phyloP scores from a whole-genome alignment of 371 early-diverging fungal genomes.

The Phascolomyces articulosus region DNA sequence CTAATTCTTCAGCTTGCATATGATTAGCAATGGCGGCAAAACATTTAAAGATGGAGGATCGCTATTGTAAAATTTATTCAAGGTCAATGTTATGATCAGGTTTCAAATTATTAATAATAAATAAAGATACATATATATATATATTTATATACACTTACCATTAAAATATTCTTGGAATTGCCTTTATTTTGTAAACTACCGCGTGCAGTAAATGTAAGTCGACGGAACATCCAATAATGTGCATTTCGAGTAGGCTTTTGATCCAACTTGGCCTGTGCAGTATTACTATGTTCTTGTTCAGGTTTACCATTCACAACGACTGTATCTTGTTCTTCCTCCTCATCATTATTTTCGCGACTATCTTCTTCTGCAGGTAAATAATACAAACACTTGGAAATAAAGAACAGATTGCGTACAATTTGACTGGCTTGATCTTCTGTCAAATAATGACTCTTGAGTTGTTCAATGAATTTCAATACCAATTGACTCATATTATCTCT shows the following conservation, averaged over 20 bases:
- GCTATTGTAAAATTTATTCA: slow-evolving; percentile 42
- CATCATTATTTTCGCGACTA: slow-evolving; percentile 17
- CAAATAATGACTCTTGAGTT: slow-evolving; percentile 73
- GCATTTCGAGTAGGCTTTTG: slow-evolving; percentile 36
- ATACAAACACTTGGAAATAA: slow-evolving; percentile 81
- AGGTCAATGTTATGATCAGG: no score
- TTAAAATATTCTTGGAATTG: background rate
- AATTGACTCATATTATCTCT: slow-evolving; percentile 54
- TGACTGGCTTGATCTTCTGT: slow-evolving; percentile 85
- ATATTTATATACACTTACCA: slow-evolving; percentile 14
- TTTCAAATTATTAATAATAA: background rate
- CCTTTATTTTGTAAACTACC: slow-evolving; percentile 55
- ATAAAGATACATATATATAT: background rate
- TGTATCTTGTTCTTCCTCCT: slow-evolving; percentile 37
- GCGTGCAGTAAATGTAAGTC: slow-evolving; percentile 71
- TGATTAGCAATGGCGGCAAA: slow-evolving; percentile 86
- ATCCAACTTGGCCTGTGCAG: slow-evolving; percentile 18
- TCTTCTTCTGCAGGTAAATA: slow-evolving; percentile 52
- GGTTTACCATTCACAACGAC: background rate
- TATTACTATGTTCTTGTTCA: background rate
- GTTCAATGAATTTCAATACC: slow-evolving; percentile 66
- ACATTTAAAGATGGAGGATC: slow-evolving; percentile 83
- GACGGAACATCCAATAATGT: slow-evolving; percentile 66
- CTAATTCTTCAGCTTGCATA: slow-evolving; percentile 59
- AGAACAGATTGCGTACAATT: slow-evolving; percentile 92